These are phyloP conservation scores for Xeromyces bisporus DNA, from an alignment of 495 filamentous ascomycete species.

Conservation along the genomic window DNA sequence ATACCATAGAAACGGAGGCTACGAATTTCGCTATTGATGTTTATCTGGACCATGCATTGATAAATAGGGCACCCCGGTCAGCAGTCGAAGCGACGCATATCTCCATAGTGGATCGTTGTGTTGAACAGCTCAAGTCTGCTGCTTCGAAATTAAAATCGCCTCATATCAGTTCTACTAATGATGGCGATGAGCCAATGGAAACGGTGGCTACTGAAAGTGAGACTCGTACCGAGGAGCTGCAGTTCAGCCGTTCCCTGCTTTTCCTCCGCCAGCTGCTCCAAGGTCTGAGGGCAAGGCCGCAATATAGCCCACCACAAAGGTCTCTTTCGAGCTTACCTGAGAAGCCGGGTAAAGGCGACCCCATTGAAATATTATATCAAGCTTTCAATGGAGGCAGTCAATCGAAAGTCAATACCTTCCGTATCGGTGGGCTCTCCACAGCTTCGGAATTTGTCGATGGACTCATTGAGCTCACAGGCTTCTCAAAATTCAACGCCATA, in stretches of 20 bases:
- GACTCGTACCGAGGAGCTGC: constrained; percentile 33
- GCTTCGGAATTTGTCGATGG: constrained; percentile 46
- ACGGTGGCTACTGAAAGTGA: constrained; percentile 27
- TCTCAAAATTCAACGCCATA: constrained; percentile 45
- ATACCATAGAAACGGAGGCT: constrained; percentile 49
- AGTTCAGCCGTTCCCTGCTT: constrained; percentile 47
- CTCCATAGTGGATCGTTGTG: constrained; percentile 57
- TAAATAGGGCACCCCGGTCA: constrained; percentile 23
- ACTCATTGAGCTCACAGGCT: constrained; percentile 48
- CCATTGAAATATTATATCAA: constrained; percentile 55
- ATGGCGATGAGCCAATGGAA: constrained; percentile 32
- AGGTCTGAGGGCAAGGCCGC: constrained; percentile 34
- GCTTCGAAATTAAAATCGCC: constrained; percentile 40
- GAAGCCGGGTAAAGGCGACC: constrained; percentile 36
- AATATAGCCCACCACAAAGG: constrained; percentile 31
- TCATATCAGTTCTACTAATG: constrained; percentile 19
- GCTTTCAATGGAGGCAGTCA: constrained; percentile 42
- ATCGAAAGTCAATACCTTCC: constrained; percentile 38
- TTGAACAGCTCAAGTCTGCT: constrained; percentile 54
- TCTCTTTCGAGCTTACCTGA: constrained; percentile 21
- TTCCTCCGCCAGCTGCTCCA: constrained; percentile 41
- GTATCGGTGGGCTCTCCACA: constrained; percentile 54
- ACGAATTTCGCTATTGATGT: constrained; percentile 54
- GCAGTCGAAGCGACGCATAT: constrained; percentile 57
- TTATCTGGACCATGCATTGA: constrained; percentile 45